Conservation (phyloP, 306 rosid genomes). For the Rubus parviflorus region DNA sequence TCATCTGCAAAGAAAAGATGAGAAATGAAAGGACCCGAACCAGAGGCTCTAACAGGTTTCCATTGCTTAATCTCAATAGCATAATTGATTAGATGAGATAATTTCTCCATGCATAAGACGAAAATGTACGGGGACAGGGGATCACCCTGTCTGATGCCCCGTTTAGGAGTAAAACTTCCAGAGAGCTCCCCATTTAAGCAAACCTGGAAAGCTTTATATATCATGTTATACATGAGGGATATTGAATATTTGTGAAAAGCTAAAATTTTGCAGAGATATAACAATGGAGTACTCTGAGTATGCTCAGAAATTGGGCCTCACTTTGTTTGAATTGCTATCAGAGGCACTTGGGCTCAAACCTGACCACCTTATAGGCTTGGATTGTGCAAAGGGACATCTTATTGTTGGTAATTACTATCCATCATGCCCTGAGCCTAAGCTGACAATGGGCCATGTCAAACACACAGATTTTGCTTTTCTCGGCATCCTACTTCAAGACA, state of each 20-base stretch:
- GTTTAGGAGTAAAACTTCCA: too few species aligned
- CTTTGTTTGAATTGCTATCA: background rate
- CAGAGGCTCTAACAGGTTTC: too few species aligned
- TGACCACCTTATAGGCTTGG: background rate
- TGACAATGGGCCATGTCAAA: background rate
- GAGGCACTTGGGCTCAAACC: background rate
- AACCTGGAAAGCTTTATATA: too few species aligned
- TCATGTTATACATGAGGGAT: too few species aligned
- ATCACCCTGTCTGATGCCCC: too few species aligned
- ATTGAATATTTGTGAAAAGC: background rate
- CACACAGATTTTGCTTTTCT: background rate
- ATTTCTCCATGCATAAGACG: too few species aligned
- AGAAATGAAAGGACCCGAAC: too few species aligned
- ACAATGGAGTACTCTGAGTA: background rate
- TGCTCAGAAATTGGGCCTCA: background rate
- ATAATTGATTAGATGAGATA: too few species aligned
- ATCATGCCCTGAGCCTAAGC: background rate
- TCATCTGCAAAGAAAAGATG: too few species aligned
- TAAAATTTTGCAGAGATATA: background rate
- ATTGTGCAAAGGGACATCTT: background rate
- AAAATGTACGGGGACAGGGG: too few species aligned
- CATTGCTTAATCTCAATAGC: too few species aligned
- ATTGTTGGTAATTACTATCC: background rate
- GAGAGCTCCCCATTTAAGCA: too few species aligned
- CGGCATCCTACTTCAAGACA: background rate